A percentile compares a stretch with the other conserved stretches of the same genome.
Conservation (phyloP, 345 rosid species). For the Noccaea bulbosa region DNA sequence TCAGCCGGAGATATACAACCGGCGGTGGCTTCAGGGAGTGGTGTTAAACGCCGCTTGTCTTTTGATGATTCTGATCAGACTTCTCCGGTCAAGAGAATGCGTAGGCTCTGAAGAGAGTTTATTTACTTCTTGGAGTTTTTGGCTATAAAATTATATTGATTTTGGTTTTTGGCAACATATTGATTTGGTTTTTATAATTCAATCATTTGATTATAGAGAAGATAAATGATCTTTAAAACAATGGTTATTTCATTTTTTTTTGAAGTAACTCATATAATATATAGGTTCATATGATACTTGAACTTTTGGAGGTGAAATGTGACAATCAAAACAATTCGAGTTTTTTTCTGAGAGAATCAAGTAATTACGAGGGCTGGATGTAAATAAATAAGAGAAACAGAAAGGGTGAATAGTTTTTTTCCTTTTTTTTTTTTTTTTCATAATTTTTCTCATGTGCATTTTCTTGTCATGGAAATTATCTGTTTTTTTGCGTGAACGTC, state of each 20-base stretch:
- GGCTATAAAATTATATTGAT: constrained; percentile 38
- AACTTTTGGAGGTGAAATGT: background rate
- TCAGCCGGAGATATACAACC: constrained; percentile 7
- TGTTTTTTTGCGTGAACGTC: background rate
- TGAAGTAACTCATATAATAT: constrained; percentile 36
- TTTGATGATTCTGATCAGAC: constrained; percentile 54
- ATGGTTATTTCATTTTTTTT: constrained; percentile 38
- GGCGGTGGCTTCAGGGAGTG: constrained; percentile 45
- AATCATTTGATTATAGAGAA: constrained; percentile 43
- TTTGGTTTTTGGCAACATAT: constrained; percentile 38
- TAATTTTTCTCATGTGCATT: too few relatives aligned
- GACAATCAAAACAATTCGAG: constrained; percentile 10
- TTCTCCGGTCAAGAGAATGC: constrained; percentile 51
- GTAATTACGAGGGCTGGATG: constrained; percentile 13
- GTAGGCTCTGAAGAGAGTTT: constrained; percentile 42
- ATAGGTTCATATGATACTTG: constrained; percentile 8
- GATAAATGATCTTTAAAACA: constrained; percentile 20
- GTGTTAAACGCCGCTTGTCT: constrained; percentile 63
- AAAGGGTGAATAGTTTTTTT: constrained; percentile 35
- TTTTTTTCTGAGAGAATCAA: background rate
- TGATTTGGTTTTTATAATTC: constrained; percentile 43
- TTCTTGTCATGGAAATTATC: too few relatives aligned
- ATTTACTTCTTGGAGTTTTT: constrained; percentile 37
- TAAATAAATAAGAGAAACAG: constrained; percentile 36
- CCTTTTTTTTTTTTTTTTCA: too few relatives aligned